phyloP scores from a whole-genome alignment of 805 yeast species.

The Ogataea polymorpha region DNA sequence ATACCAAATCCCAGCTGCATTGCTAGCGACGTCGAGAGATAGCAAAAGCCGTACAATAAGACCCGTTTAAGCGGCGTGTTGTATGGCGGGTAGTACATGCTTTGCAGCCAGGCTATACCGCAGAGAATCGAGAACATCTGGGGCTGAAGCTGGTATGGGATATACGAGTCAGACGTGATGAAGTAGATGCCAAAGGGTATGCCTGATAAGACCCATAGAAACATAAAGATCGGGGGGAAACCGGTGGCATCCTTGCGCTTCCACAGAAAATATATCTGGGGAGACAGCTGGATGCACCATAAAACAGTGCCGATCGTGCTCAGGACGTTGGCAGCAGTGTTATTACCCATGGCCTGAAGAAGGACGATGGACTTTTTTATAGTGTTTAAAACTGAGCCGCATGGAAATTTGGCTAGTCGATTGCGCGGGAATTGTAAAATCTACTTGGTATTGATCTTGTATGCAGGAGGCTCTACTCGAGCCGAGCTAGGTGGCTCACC shows the following conservation, averaged over 20 bases:
- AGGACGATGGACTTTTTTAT: conserved; percentile 13
- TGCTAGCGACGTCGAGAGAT: conserved; percentile 49
- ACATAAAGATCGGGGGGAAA: conserved; percentile 85
- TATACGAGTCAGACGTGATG: conserved; percentile 61
- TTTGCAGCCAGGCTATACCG: conserved; percentile 63
- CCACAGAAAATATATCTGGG: conserved; percentile 67
- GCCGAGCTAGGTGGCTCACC: not conserved
- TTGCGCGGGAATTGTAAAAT: conserved; percentile 8
- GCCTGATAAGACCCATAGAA: conserved; percentile 77
- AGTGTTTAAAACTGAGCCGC: not conserved
- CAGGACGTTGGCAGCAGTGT: conserved; percentile 63
- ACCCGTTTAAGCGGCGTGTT: conserved; percentile 36
- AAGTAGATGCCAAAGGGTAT: conserved; percentile 88
- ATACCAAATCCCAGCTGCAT: conserved; percentile 68
- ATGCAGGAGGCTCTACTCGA: not conserved
- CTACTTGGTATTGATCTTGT: too few relatives aligned
- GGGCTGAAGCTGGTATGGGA: conserved; percentile 85
- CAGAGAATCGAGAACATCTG: conserved; percentile 75
- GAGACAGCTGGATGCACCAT: conserved; percentile 91
- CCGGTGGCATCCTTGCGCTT: conserved; percentile 80
- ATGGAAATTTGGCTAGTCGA: not conserved
- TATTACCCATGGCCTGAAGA: conserved; percentile 1
- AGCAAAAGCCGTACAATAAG: conserved; percentile 32
- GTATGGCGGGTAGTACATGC: conserved; percentile 69
- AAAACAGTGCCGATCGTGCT: conserved; percentile 88